phyloP scores from a whole-genome alignment of 192 early-diverging fungal species.

The Coemansia pectinata region DNA sequence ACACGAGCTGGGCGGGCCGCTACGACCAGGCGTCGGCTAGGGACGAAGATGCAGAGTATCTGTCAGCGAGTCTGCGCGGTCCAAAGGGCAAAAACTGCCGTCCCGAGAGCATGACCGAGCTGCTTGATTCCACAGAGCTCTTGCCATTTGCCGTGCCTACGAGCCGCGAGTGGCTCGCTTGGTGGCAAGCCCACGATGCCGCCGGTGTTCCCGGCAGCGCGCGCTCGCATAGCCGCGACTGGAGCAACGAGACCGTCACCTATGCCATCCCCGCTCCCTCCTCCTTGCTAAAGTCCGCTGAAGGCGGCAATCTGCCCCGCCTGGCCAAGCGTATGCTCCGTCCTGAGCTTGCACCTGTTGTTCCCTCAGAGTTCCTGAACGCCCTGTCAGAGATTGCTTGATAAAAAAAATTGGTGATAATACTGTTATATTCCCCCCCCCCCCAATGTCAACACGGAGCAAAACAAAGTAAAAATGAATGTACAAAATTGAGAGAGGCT shows the following conservation, averaged over 20 bases:
- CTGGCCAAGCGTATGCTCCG: not conserved
- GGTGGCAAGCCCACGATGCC: conserved; percentile 35
- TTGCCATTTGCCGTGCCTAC: conserved; percentile 67
- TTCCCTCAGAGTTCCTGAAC: conserved; percentile 47
- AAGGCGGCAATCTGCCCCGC: not conserved
- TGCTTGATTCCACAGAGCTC: conserved; percentile 57
- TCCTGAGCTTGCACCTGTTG: conserved; percentile 40
- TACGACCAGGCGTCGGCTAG: conserved; percentile 3
- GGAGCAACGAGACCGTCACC: conserved; percentile 53
- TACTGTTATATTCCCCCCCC: not conserved
- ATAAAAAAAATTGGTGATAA: not conserved
- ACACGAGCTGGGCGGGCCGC: conserved; percentile 7
- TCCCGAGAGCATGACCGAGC: conserved; percentile 55
- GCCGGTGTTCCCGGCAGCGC: not conserved
- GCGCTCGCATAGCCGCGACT: conserved; percentile 32
- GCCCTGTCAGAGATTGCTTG: conserved; percentile 26
- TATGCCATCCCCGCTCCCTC: not conserved
- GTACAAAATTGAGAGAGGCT: not conserved
- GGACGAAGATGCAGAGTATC: conserved; percentile 7
- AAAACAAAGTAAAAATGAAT: conserved; percentile 2
- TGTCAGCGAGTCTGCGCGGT: conserved; percentile 46
- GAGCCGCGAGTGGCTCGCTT: conserved; percentile 51
- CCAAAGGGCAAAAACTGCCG: conserved; percentile 54
- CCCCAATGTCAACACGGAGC: not conserved
- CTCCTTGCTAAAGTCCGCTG: not conserved